Evolutionary conservation across 2,329 filamentous ascomycete genomes (phyloP).

Genomic region (Coniochaeta hoffmannii): DNA sequence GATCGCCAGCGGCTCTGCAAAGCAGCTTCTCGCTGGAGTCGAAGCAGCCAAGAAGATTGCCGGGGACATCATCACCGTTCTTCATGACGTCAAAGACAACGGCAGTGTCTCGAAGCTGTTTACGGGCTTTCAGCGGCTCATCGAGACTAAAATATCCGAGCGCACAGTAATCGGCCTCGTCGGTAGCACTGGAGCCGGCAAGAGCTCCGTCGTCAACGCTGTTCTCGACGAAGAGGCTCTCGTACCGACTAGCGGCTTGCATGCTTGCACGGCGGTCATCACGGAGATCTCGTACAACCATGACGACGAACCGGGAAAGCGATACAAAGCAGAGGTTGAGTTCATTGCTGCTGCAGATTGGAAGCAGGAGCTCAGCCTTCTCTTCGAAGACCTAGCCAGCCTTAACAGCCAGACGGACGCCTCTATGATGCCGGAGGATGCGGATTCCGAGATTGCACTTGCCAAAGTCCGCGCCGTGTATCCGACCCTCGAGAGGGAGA

Average conservation of each 20-base stretch:
- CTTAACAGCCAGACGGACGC: neutral
- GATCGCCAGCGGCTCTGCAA: slow-evolving; percentile 10
- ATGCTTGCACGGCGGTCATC: slow-evolving; percentile 54
- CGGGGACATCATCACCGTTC: no score
- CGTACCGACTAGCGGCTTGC: slow-evolving; percentile 39
- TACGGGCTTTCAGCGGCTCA: slow-evolving; percentile 27
- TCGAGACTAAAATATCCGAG: slow-evolving; percentile 25
- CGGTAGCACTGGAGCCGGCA: slow-evolving; percentile 53
- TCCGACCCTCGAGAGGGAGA: neutral
- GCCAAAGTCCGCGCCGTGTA: neutral
- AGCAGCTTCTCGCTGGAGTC: slow-evolving; percentile 16
- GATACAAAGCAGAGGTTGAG: slow-evolving; percentile 48
- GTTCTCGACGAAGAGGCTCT: slow-evolving; percentile 45
- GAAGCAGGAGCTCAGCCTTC: slow-evolving; percentile 39
- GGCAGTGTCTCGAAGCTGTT: neutral
- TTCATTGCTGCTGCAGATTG: slow-evolving; percentile 47
- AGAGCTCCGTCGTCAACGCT: slow-evolving; percentile 55
- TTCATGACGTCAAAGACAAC: slow-evolving; percentile 8
- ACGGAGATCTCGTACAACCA: slow-evolving; percentile 54
- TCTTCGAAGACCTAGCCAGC: slow-evolving; percentile 37
- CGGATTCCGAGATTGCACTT: neutral
- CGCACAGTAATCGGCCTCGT: slow-evolving; percentile 47
- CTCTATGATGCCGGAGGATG: neutral
- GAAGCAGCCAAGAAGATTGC: slow-evolving; percentile 7
- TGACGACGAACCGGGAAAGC: slow-evolving; percentile 22